Percentiles rank a stretch among this genome's conserved stretches.
phyloP scores from a whole-genome alignment of 139 green algal species.

The Tetradesmus obliquus region DNA sequence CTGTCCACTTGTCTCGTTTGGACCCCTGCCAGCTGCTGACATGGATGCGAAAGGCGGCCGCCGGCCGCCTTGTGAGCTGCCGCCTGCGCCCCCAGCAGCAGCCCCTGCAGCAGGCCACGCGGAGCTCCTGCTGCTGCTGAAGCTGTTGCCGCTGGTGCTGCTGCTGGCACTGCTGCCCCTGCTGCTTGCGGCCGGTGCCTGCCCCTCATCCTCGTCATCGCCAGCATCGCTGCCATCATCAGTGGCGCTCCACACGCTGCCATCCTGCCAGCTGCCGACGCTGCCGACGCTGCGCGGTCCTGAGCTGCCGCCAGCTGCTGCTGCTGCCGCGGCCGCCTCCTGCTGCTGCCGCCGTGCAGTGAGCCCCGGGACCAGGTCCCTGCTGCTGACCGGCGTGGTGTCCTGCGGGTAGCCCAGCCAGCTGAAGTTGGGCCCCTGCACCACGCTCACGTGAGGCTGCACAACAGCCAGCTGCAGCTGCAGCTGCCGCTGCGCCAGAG shows the following conservation, averaged over 20 bases:
- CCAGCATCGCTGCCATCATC: not conserved
- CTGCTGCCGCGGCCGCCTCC: not conserved
- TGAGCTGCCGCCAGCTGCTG: not conserved
- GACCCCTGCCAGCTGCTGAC: constrained; percentile 18
- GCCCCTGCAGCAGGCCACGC: not conserved
- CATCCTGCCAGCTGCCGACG: not conserved
- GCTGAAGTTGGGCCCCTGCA: constrained; percentile 80
- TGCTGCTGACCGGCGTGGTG: constrained; percentile 60
- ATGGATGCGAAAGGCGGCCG: constrained; percentile 1
- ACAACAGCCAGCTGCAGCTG: constrained; percentile 12
- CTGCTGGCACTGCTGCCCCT: not conserved
- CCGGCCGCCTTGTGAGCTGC: not conserved
- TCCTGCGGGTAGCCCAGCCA: constrained; percentile 93
- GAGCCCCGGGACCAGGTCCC: constrained; percentile 78
- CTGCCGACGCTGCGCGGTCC: not conserved
- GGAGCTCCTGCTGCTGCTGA: not conserved
- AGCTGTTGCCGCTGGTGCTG: not conserved
- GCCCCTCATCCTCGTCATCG: not conserved
- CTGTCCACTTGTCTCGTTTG: not conserved
- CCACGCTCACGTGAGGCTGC: constrained; percentile 54
- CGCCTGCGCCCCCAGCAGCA: not conserved
- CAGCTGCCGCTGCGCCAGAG: constrained; percentile 25
- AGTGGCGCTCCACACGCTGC: not conserved
- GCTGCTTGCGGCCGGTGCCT: not conserved
- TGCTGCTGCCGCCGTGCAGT: constrained; percentile 37